A percentile compares a stretch with the other conserved stretches of the same genome.
These are phyloP conservation scores for Bidens hawaiensis DNA, from an alignment of 140 eudicot genomes.

Conservation along the genomic window DNA sequence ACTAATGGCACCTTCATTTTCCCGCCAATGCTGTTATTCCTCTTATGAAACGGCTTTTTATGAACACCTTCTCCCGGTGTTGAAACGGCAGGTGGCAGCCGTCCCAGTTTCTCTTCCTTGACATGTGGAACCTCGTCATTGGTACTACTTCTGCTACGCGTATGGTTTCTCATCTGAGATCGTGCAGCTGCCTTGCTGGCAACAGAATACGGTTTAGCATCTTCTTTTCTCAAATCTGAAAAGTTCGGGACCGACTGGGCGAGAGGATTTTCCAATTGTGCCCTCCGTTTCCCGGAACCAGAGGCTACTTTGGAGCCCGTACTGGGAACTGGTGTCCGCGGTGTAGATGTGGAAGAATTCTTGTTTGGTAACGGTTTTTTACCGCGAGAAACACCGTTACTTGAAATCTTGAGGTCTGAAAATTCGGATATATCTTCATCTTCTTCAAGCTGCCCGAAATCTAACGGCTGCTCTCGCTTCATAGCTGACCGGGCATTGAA, in stretches of 20 bases:
- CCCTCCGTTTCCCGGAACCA: slow-evolving; percentile 59
- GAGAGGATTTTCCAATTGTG: slow-evolving; percentile 31
- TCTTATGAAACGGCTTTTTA: slow-evolving; percentile 40
- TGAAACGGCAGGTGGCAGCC: slow-evolving; percentile 42
- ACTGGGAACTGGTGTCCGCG: slow-evolving; percentile 41
- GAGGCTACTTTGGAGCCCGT: slow-evolving; percentile 44
- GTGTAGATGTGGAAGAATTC: slow-evolving; percentile 24
- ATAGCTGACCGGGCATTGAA: not conserved
- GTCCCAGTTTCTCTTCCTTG: slow-evolving; percentile 67
- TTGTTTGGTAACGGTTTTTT: slow-evolving; percentile 43
- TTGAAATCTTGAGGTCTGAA: too few species aligned
- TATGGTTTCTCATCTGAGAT: slow-evolving; percentile 56
- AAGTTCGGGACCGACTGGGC: too few species aligned
- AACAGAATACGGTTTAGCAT: slow-evolving; percentile 77
- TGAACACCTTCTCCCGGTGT: slow-evolving; percentile 21
- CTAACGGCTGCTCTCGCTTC: too few species aligned
- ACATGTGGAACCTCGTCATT: slow-evolving; percentile 54
- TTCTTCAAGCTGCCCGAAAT: too few species aligned
- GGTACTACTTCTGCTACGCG: slow-evolving; percentile 71
- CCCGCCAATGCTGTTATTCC: slow-evolving; percentile 49
- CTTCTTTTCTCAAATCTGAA: too few species aligned
- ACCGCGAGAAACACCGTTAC: slow-evolving; percentile 39
- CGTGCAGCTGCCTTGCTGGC: slow-evolving; percentile 50
- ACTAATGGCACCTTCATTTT: slow-evolving; percentile 43
- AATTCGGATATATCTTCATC: too few species aligned